Conservation (phyloP, 129 eudicot species). For the Tagetes erecta region DNA sequence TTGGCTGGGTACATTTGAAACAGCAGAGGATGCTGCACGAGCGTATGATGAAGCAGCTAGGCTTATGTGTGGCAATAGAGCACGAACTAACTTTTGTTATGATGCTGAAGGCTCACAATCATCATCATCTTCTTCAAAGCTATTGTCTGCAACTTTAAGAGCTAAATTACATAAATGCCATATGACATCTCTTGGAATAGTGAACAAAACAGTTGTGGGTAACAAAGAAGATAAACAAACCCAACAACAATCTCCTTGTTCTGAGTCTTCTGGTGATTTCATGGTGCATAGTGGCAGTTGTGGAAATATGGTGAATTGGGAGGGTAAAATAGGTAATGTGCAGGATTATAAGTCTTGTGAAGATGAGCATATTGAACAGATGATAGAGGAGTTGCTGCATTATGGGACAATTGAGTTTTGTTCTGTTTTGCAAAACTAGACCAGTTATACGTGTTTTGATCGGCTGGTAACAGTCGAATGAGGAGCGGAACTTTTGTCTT, state of each 20-base stretch:
- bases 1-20: constrained; percentile 95
- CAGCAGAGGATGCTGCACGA: constrained; percentile 94
- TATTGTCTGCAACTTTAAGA: constrained; percentile 69
- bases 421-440: constrained; percentile 50
- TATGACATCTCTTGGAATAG: constrained; percentile 56
- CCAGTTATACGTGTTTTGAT: not conserved
- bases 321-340: constrained; percentile 35
- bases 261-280: constrained; percentile 18
- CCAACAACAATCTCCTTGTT: constrained; percentile 30
- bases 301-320: constrained; percentile 35
- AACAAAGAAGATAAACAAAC: constrained; percentile 35
- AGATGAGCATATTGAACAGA: constrained; percentile 92
- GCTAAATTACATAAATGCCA: constrained; percentile 93
- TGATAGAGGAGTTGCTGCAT: constrained; percentile 92
- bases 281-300: constrained; percentile 25
- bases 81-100: constrained; percentile 72
- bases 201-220: constrained; percentile 38
- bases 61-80: constrained; percentile 87
- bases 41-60: constrained; percentile 97
- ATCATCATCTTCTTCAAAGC: constrained; percentile 37
- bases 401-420: constrained; percentile 80
- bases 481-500: not conserved
- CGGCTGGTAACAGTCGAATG: not conserved
- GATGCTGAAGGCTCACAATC: constrained; percentile 33
- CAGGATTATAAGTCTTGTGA: constrained; percentile 54